Percentiles rank a stretch among this genome's conserved stretches.
These are phyloP conservation scores for Rugosomyces carneus DNA, from an alignment of 1,284 basidiomycete species.

Conservation along the genomic window DNA sequence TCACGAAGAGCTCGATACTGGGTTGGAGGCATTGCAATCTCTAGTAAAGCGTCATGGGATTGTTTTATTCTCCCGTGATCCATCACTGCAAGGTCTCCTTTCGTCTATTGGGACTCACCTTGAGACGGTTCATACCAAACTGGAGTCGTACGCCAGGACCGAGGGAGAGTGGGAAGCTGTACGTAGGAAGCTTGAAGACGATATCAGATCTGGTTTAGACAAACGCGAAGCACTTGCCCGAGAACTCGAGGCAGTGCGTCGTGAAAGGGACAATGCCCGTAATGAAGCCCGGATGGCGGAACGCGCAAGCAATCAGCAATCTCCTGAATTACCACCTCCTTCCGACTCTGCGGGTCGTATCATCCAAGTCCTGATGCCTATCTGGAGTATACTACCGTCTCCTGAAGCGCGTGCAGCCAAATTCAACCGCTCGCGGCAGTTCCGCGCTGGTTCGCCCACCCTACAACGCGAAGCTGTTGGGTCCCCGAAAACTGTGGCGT, in stretches of 20 bases:
- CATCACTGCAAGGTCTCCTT: conserved; percentile 46
- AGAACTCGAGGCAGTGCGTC: conserved; percentile 51
- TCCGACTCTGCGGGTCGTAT: conserved; percentile 29
- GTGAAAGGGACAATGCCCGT: conserved; percentile 49
- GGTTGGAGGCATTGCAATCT: conserved; percentile 37
- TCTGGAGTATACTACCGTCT: conserved; percentile 80
- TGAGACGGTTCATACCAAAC: conserved; percentile 41
- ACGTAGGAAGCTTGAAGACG: conserved; percentile 44
- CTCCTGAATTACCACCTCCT: not conserved
- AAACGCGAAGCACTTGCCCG: conserved; percentile 41
- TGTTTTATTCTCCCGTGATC: conserved; percentile 42
- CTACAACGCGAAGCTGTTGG: conserved; percentile 25
- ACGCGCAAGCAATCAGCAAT: not conserved
- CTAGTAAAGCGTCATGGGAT: conserved; percentile 52
- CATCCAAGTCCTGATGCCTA: conserved; percentile 54
- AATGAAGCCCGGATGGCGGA: conserved; percentile 31
- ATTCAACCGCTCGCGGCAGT: conserved; percentile 42
- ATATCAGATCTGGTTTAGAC: conserved; percentile 38
- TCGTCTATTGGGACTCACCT: conserved; percentile 50
- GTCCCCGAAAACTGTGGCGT: conserved; percentile 35
- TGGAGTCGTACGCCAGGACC: conserved; percentile 43
- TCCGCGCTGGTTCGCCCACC: conserved; percentile 43
- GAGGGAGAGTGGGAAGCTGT: conserved; percentile 42
- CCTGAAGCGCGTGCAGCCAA: conserved; percentile 69
- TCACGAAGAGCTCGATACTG: conserved; percentile 44